Base-by-base conservation (phyloP, 2,329 filamentous ascomycete genomes). In the Colletotrichum sp. region DNA sequence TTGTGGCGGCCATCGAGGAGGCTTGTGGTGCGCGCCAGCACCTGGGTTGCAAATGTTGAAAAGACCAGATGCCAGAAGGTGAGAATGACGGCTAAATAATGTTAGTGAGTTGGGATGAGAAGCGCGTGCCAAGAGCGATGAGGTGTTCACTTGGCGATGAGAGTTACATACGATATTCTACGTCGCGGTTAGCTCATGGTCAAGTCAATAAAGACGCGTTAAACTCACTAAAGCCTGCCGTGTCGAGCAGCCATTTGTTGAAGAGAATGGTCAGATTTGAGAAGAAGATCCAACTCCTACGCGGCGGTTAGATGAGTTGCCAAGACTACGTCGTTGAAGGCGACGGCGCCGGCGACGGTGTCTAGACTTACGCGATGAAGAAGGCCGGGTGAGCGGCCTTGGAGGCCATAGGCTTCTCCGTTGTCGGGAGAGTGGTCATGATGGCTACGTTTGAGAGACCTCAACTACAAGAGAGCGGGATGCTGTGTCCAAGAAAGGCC, bases 181-280 rank as follows among this genome's bases (percentile, higher is more conserved):
- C 13, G 48, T 57, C 6, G 15, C 64, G 60, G 79, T 82, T 77
- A 82, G 79, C 60, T 71, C 70, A 60, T 48, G 26, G 30, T 9
- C 10, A 21, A 52, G 34, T 5, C n/a, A 18, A 43, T 3, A 18
- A 12, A 32, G 7, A 32, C 15, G 64, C 30, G 55, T 52, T 63
- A 12, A 66, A 77, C 93, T 88, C 87, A 95, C 94, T 90, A 85
- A 96, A 96, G 73, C 93, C 90, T 81, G 90, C 90, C 77, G 91
- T 92, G 82, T 95, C 92, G 75, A 98, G 90, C 66, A 98, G 92
- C 91, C 94, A 96, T 87, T 98, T 98, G 89, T 98, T 98, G 90
- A 98, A 98, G 77, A 98, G 87, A 82, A 98, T 98, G 77, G 96
- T 95, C 80, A 92, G 89, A 78, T 95, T 96, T 80, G 94, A 97